Evolutionary conservation across 73 alveolate species (phyloP).

Genomic region (Durusdinium trenchii): DNA sequence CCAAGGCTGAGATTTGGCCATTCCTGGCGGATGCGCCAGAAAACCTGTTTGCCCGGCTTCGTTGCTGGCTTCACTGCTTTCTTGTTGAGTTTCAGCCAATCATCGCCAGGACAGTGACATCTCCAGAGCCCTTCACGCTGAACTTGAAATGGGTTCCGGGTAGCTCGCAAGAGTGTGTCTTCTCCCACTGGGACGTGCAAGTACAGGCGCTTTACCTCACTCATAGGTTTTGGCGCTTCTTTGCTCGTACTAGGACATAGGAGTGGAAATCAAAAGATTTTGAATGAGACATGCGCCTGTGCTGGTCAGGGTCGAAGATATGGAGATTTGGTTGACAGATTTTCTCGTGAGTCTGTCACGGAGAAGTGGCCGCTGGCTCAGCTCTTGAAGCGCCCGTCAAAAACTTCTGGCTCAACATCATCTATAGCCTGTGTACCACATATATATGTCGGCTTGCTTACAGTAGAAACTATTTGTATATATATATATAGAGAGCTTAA

Average conservation of each 20-base stretch:
- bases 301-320: conserved; percentile 51
- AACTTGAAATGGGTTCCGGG: conserved; percentile 89
- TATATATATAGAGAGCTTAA: too few species aligned
- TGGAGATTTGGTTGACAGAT: conserved; percentile 77
- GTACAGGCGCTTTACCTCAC: conserved; percentile 49
- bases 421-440: too few species aligned
- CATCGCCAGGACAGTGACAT: conserved; percentile 67
- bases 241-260: too few species aligned
- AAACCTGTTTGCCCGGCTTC: conserved; percentile 40
- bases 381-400: too few species aligned
- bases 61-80: neutral
- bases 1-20: conserved; percentile 89
- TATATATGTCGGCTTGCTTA: too few species aligned
- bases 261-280: too few species aligned
- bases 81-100: too few species aligned
- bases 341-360: conserved; percentile 74
- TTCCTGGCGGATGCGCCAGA: conserved; percentile 54
- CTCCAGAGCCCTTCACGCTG: conserved; percentile 92
- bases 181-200: conserved; percentile 93
- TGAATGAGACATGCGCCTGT: too few species aligned
- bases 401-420: too few species aligned
- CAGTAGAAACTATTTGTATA: too few species aligned
- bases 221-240: neutral
- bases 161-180: conserved; percentile 55
- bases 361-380: conserved; percentile 68